Conservation (phyloP, 805 yeast genomes). For the Ogataea trehalophila region DNA sequence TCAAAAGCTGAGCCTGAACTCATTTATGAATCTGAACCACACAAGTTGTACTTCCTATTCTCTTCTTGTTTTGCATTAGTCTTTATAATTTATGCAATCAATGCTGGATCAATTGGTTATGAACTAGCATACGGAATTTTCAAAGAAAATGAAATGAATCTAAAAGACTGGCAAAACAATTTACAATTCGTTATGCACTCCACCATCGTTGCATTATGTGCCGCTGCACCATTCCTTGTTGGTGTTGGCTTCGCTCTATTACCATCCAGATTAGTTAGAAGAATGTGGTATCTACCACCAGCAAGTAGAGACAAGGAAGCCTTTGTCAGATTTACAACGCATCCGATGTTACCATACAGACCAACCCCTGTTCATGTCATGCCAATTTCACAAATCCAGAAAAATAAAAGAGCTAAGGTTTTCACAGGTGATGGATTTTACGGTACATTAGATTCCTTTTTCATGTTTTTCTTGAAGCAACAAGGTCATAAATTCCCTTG, state of each 20-base stretch:
- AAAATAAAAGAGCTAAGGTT: slow-evolving; percentile 60
- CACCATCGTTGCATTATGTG: slow-evolving; percentile 33
- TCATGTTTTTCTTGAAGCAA: slow-evolving; percentile 70
- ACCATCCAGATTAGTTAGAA: slow-evolving; percentile 67
- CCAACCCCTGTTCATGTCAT: slow-evolving; percentile 72
- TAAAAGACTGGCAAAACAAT: slow-evolving; percentile 20
- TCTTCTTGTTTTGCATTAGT: slow-evolving; percentile 66
- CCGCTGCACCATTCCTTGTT: slow-evolving; percentile 38
- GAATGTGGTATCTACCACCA: slow-evolving; percentile 74
- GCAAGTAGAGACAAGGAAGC: slow-evolving; percentile 44
- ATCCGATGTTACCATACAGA: slow-evolving; percentile 69
- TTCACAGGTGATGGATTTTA: slow-evolving; percentile 89
- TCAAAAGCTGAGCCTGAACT: slow-evolving; percentile 61
- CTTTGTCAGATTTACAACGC: slow-evolving; percentile 58
- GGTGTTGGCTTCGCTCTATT: slow-evolving; percentile 41
- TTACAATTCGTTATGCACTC: slow-evolving; percentile 23
- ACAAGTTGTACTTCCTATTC: slow-evolving; percentile 65
- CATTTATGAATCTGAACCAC: slow-evolving; percentile 81
- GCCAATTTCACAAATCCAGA: slow-evolving; percentile 49
- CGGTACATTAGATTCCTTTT: slow-evolving; percentile 74
- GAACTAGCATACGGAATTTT: slow-evolving; percentile 24
- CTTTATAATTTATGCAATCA: slow-evolving; percentile 63
- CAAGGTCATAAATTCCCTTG: slow-evolving; percentile 52
- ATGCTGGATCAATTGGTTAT: slow-evolving; percentile 30
- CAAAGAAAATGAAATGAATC: slow-evolving; percentile 27